Evolutionary conservation across 495 filamentous ascomycete genomes (phyloP).

Genomic region (Hypomontagnella submonticulosa): DNA sequence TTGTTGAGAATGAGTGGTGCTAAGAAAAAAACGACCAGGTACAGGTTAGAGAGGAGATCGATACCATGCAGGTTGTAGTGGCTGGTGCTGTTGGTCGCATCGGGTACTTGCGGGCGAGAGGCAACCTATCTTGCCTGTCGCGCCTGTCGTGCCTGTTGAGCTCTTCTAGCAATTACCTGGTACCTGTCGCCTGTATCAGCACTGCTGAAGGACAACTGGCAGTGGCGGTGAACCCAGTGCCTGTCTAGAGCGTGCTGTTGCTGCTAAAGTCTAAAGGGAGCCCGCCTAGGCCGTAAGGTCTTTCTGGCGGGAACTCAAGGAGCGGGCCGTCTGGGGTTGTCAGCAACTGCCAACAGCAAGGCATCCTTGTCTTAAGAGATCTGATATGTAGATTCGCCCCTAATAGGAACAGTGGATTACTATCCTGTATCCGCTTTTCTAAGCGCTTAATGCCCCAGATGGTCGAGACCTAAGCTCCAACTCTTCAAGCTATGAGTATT

Average conservation of each 20-base stretch:
- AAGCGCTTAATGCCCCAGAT: constrained; percentile 25
- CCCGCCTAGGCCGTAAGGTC: background rate
- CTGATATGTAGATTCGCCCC: constrained; percentile 5
- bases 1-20: background rate
- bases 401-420: constrained; percentile 9
- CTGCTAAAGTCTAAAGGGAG: no score
- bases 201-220: constrained; percentile 40
- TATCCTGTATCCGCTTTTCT: constrained; percentile 27
- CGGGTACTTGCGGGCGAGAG: constrained; percentile 41
- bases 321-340: constrained; percentile 40
- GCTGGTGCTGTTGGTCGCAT: constrained; percentile 30
- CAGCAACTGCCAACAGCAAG: constrained; percentile 34
- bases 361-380: constrained; percentile 35
- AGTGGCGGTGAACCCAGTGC: constrained; percentile 40
- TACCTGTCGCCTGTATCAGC: no score
- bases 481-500: constrained; percentile 5
- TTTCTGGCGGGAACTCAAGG: constrained; percentile 30
- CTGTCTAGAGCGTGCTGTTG: background rate
- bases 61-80: constrained; percentile 24
- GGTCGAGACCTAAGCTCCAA: constrained; percentile 8
- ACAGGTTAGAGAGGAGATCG: background rate
- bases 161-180: background rate
- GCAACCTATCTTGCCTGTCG: constrained; percentile 22
- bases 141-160: background rate
- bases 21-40: background rate